A percentile compares a stretch with the other conserved stretches of the same genome.
These are phyloP conservation scores for Phytophthora fragariaefolia DNA, from an alignment of 352 stramenopile genomes.

Conservation along the genomic window DNA sequence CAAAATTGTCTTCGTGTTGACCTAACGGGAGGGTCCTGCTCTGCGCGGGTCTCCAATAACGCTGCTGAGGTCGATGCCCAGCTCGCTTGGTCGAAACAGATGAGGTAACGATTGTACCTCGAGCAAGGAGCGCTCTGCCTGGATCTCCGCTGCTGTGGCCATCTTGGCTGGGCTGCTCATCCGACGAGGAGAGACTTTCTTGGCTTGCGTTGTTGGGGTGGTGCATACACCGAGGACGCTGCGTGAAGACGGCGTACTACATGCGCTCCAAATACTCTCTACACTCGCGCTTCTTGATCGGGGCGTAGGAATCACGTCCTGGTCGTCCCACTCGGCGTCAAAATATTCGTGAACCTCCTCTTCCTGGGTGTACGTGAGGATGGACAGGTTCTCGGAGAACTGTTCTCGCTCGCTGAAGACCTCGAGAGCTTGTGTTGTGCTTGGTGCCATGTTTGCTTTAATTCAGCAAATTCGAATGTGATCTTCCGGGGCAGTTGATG, in stretches of 20 bases:
- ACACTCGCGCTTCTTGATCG: constrained; percentile 7
- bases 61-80: constrained; percentile 27
- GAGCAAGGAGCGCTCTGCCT: not conserved
- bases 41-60: constrained; percentile 8
- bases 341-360: constrained; percentile 30
- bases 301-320: not conserved
- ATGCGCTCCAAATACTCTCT: constrained; percentile 23
- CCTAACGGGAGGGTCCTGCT: not conserved
- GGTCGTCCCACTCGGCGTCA: constrained; percentile 26
- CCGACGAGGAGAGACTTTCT: constrained; percentile 9
- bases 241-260: not conserved
- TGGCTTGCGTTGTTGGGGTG: constrained; percentile 10
- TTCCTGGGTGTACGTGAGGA: constrained; percentile 32
- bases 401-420: constrained; percentile 29
- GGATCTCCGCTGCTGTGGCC: not conserved
- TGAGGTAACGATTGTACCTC: constrained; percentile 3
- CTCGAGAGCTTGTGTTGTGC: constrained; percentile 18
- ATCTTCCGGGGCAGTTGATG: constrained; percentile 9
- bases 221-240: constrained; percentile 28
- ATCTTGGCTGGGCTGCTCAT: constrained; percentile 12
- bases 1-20: not conserved
- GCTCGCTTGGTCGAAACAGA: constrained; percentile 28
- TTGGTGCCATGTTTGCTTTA: constrained; percentile 21
- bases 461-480: constrained; percentile 27
- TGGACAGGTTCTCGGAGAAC: constrained; percentile 27